Evolutionary conservation across 495 filamentous ascomycete species (phyloP).

Genomic region (Cercophora newfieldiana): DNA sequence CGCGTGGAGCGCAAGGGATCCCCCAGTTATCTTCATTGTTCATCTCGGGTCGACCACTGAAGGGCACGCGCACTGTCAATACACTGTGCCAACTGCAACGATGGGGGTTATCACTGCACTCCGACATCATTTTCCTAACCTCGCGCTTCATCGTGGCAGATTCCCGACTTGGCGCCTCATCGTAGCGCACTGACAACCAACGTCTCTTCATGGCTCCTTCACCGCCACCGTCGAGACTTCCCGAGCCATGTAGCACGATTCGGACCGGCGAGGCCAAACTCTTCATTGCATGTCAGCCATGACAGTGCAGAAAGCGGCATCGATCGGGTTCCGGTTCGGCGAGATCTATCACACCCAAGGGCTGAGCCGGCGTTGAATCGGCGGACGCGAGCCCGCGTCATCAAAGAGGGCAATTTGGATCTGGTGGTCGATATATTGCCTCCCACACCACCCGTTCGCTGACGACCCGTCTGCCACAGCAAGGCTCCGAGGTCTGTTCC

Average conservation of each 20-base stretch:
- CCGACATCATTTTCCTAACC: conserved; percentile 23
- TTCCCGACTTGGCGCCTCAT: conserved; percentile 9
- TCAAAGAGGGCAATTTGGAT: conserved; percentile 16
- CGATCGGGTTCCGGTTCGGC: conserved; percentile 7
- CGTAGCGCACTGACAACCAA: neutral
- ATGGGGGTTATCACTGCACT: conserved; percentile 8
- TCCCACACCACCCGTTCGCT: neutral
- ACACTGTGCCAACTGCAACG: conserved; percentile 9
- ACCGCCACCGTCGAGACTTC: conserved; percentile 10
- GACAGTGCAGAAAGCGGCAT: neutral
- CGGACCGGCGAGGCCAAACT: conserved; percentile 17
- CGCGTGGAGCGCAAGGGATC: too few relatives aligned
- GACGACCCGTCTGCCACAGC: conserved; percentile 8
- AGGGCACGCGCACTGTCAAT: conserved; percentile 14
- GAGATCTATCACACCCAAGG: conserved; percentile 1
- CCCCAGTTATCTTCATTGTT: neutral
- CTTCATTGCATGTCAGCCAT: neutral
- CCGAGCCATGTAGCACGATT: conserved; percentile 32
- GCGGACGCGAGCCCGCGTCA: conserved; percentile 13
- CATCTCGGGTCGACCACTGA: neutral
- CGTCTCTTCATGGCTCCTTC: neutral
- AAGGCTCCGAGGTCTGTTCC: conserved; percentile 1
- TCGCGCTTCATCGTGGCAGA: conserved; percentile 15
- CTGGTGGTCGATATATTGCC: conserved; percentile 16
- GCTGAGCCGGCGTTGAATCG: neutral